Base-by-base conservation (phyloP, 2,329 filamentous ascomycete species). In the Verticillium dahliae region DNA sequence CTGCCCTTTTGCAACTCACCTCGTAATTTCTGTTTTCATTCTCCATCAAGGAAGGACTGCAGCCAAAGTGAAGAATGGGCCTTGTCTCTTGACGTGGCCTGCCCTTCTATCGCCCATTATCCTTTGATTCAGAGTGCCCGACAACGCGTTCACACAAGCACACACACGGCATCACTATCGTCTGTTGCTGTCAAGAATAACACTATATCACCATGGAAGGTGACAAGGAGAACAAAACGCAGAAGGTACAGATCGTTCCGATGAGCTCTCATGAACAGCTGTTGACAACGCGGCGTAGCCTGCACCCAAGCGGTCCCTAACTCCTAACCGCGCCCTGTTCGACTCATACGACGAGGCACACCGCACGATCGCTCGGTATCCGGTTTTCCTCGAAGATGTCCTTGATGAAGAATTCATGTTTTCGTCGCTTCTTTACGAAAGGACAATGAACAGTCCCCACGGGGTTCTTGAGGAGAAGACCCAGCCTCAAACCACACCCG, bases 261-360 rank as follows among this genome's bases (percentile, higher is more conserved):
- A 22, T 50, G 15, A 45, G 15, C 27, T 27, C 6, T 6, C 15
- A n/a, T 22, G 45, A 6, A 45, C 18, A 50, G 6, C 45, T 22
- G 35, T 22, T 15, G 34, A 56, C 62, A 3, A 62, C 55, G 10
- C 34, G 35, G 3, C 11, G 18, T 35, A 65, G 63, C 52, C 35
- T 34, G 38, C 22, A 41, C 18, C 55, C 10, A 62, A 64, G 60
- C 62, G 63, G 9, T 64, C 60, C 9, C 38, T 65, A 22, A 65
- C 63, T 3, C 63, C 63, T 0, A 65, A 63, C 27, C 60, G 60
- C 15, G 37, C 62, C 27, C 50, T 65, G 4, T 65, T 64, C 22
- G 39, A 35, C 15, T 65, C 63, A 5, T 64, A 64, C 34, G 56
- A 56, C 5, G 63, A 65, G 34, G 63, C 63, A 31, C 62, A 65